Percentiles rank a stretch among this genome's conserved stretches.
Conservation (phyloP, 805 yeast species). For the Candida caryicola region DNA sequence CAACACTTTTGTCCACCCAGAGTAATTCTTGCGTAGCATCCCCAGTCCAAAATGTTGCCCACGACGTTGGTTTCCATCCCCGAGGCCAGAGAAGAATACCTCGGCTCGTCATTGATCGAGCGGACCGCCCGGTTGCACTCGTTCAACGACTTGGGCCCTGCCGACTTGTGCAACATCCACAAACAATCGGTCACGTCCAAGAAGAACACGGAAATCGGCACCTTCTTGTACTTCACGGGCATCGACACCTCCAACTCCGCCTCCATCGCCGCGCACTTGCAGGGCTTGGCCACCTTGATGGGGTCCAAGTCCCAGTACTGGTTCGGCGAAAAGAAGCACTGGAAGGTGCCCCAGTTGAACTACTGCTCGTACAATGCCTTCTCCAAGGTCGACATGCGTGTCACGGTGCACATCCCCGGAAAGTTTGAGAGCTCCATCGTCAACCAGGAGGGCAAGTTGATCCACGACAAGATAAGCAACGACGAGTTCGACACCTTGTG, state of each 20-base stretch:
- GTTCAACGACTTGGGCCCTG: conserved; percentile 70
- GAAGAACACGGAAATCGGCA: conserved; percentile 54
- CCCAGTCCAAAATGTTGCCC: conserved; percentile 23
- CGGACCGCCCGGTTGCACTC: conserved; percentile 58
- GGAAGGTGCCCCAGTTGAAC: conserved; percentile 69
- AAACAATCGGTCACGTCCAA: conserved; percentile 41
- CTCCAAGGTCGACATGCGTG: conserved; percentile 65
- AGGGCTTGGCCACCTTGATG: conserved; percentile 63
- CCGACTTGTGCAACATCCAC: conserved; percentile 55
- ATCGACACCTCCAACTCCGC: conserved; percentile 74
- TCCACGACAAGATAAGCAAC: conserved; percentile 45
- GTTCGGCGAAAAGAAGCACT: conserved; percentile 73
- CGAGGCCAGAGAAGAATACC: conserved; percentile 53
- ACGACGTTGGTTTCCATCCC: conserved; percentile 63
- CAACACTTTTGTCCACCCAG: background rate
- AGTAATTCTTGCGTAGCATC: background rate
- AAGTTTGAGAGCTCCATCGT: conserved; percentile 56
- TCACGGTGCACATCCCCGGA: conserved; percentile 75
- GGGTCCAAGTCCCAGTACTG: conserved; percentile 61
- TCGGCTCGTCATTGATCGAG: conserved; percentile 60
- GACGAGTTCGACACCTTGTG: conserved; percentile 55
- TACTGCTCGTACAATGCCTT: conserved; percentile 64
- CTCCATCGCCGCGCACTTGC: conserved; percentile 72
- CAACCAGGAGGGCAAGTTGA: conserved; percentile 50
- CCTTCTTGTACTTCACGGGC: conserved; percentile 73